Base-by-base conservation (phyloP, 169 alveolate species). In the Hepatocystis sp. region DNA sequence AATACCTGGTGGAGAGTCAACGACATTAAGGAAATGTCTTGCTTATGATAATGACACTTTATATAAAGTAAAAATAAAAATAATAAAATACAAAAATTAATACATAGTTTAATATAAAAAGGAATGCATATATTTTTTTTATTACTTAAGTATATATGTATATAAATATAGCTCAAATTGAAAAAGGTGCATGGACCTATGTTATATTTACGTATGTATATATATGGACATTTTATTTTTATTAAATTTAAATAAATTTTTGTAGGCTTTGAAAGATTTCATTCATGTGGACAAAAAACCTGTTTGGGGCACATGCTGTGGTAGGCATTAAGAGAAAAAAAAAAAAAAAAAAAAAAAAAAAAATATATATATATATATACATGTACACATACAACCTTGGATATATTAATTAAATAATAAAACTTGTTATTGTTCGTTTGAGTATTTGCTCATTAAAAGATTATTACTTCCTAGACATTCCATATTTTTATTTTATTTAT, bases 301-400 rank as follows among this genome's bases (percentile, higher is more conserved):
- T 11, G 64, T 58, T 27, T 71, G 86, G 86, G 86, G 86, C 10
- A 71, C 86, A 25, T 71, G 86, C 58, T 68, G 76, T 23, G 86
- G 86, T 71, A 56, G 19, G 39, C 7, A 47, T 4, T n/a, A 58
- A 11, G 2, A 58, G 52, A 34, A 21, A 58, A 25, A 11, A 23
- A 5, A 60, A 17, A 30, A 32, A 21, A 27, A 34, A 13, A 34
- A 7, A 27, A 39, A 23, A 25, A 15, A 13, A 32, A 27, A 17
- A 0, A 36, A 10, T 21, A 11, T 63, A 63, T 19, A 61, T 32
- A 7, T 42, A 49, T 19, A 39, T 19, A 66, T 27, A 17, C 25
- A 58, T 60, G 52, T 17, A 17, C 30, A 52, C 42, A 53, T 40
- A 49, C 19, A 15, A 11, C 17, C 65, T 11, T n/a, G n/a, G n/a